Conservation (phyloP, 257 asterid species). For the Avicennia marina region DNA sequence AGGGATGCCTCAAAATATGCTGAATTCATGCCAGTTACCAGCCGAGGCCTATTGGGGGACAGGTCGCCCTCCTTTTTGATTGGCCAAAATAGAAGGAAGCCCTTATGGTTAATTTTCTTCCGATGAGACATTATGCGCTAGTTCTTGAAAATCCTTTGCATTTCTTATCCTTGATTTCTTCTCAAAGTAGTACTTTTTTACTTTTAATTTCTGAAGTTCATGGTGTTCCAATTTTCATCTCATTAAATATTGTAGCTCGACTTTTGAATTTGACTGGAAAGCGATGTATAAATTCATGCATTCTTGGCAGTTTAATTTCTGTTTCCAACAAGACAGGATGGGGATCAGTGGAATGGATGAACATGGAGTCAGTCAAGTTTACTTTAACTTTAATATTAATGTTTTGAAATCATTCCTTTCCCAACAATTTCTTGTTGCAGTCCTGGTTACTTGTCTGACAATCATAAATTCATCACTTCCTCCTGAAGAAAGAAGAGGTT, state of each 20-base stretch:
- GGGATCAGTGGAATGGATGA: too few relatives aligned
- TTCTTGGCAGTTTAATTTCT: too few relatives aligned
- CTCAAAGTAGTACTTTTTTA: conserved; percentile 1
- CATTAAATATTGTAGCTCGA: too few relatives aligned
- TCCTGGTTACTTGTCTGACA: conserved; percentile 2
- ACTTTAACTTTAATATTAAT: conserved; percentile 11
- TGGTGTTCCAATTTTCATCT: too few relatives aligned
- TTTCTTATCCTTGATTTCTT: conserved; percentile 1
- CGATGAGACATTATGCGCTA: conserved; percentile 3
- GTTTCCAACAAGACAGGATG: not conserved
- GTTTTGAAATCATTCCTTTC: conserved; percentile 2
- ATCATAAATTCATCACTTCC: too few relatives aligned
- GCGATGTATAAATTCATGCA: too few relatives aligned
- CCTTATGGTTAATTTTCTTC: conserved; percentile 12
- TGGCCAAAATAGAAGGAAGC: not conserved
- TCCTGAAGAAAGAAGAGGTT: conserved; percentile 13
- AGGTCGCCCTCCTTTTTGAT: conserved; percentile 63
- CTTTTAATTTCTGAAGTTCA: not conserved
- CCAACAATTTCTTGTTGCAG: too few relatives aligned
- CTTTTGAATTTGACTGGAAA: too few relatives aligned
- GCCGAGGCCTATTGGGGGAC: conserved; percentile 76
- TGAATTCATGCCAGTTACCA: conserved; percentile 67
- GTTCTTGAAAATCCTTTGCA: conserved; percentile 15
- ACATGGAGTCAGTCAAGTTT: conserved; percentile 24
- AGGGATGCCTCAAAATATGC: conserved; percentile 48